Evolutionary conservation across 768 basidiomycete species (phyloP).

Genomic region (Russula sp.): DNA sequence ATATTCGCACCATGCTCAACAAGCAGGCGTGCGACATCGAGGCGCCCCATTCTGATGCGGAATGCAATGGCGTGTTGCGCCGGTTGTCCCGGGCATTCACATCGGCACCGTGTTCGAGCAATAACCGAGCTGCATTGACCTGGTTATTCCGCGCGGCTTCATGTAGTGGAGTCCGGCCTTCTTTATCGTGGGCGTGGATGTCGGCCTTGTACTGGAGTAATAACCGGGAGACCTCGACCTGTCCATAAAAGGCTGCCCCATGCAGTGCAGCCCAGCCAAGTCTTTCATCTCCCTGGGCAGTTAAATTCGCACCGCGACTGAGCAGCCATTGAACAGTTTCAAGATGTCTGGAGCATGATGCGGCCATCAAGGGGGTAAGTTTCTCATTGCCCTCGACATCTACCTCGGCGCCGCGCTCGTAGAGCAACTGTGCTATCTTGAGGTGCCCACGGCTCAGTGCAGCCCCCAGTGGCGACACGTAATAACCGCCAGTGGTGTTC

Average conservation of each 20-base stretch:
- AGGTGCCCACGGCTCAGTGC: background rate
- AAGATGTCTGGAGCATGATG: background rate
- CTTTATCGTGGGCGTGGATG: background rate
- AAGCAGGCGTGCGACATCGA: too few species aligned
- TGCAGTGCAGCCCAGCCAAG: background rate
- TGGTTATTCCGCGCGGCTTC: background rate
- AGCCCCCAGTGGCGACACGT: background rate
- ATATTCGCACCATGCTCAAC: too few species aligned
- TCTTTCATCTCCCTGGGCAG: background rate
- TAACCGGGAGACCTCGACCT: background rate
- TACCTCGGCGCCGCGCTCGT: background rate
- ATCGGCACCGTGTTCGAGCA: background rate
- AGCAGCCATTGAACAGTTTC: background rate
- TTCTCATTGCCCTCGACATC: background rate
- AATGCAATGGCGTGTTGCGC: too few species aligned
- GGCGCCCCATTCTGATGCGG: too few species aligned
- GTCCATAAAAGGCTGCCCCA: background rate
- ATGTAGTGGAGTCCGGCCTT: background rate
- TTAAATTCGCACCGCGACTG: background rate
- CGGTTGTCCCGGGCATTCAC: too few species aligned
- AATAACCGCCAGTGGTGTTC: background rate
- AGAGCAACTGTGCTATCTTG: background rate
- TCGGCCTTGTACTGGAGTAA: background rate
- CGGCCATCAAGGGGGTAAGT: background rate
- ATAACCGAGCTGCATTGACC: background rate